Evolutionary conservation across 306 rosid species (phyloP), one percentile per base, ranked within the genome.

Genomic region (Quercus glauca): DNA sequence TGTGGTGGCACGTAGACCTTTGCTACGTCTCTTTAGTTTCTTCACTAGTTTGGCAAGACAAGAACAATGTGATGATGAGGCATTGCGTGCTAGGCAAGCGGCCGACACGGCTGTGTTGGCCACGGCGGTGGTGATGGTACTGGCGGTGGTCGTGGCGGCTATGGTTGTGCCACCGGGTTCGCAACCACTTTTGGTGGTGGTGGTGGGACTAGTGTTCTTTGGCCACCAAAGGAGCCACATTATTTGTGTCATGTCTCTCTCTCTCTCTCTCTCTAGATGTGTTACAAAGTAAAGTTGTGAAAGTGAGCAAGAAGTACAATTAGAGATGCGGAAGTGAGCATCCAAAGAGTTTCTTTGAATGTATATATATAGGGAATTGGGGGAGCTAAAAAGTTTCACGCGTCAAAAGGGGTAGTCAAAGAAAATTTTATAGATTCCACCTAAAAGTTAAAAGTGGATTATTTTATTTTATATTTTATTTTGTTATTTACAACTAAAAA

Each of bases 31-130:
- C 88, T 84, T 91, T 11, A 93, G 78, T 80, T 87, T 90, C 68
- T 88, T 88, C 87, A 90, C 77, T 73, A 93, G 83, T 73, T 86
- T 93, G 45, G 84, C 79, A 25, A 85, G 56, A 76, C 87, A 88
- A 75, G 87, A 85, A 19, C 86, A 84, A 0, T 76, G 33, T 56
- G 89, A 80, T 18, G 69, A 23, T 31, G 85, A 59, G 1, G n/a
- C 13, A 19, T 74, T 56, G 15, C 9, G 1, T 25, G 64, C 59
- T 2, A 74, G 45, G 41, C 63, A 77, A 55, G 85, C 73, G 9
- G 49, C 51, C 17, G 82, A 53, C 35, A 51, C 12, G 9, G 60
- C 19, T 11, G 56, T 57, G 15, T 18, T 3, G 29, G 80, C 1
- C 0, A 73, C 6, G 10, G 73, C 0, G 67, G 74, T 7, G 4